These are phyloP conservation scores for Austropuccinia psidii DNA, from an alignment of 1,284 basidiomycete genomes.

Conservation along the genomic window DNA sequence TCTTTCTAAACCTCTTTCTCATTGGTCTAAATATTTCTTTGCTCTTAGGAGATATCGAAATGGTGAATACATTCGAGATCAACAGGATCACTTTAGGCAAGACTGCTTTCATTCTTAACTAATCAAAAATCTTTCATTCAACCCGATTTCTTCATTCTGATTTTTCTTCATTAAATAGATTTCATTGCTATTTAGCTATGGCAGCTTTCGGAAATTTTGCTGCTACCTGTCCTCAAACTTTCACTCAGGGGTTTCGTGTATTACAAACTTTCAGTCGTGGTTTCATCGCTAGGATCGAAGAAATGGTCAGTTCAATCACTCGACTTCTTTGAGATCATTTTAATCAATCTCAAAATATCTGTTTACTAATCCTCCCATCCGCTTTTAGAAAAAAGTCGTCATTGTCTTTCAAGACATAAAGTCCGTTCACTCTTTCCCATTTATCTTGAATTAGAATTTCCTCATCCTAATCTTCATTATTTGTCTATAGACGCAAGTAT, in stretches of 20 bases:
- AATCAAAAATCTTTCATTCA: no score
- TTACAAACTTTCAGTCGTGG: conserved; percentile 32
- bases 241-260: conserved; percentile 37
- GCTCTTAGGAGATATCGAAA: conserved; percentile 1
- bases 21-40: not conserved
- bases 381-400: conserved; percentile 22
- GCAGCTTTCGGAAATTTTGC: conserved; percentile 36
- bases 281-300: conserved; percentile 36
- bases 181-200: conserved; percentile 33
- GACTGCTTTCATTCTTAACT: not conserved
- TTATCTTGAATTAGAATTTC: not conserved
- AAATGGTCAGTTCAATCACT: conserved; percentile 3
- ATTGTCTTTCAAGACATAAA: conserved; percentile 37
- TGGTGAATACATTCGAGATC: not conserved
- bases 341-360: no score
- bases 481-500: no score
- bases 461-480: not conserved
- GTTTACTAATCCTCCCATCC: no score
- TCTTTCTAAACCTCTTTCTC: not conserved
- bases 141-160: not conserved
- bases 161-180: not conserved
- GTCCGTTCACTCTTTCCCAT: not conserved
- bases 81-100: conserved; percentile 4
- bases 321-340: not conserved
- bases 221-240: conserved; percentile 36